Percentiles rank a stretch among this genome's conserved stretches.
phyloP scores from a whole-genome alignment of 169 alveolate species.

The Besnoitia besnoiti region DNA sequence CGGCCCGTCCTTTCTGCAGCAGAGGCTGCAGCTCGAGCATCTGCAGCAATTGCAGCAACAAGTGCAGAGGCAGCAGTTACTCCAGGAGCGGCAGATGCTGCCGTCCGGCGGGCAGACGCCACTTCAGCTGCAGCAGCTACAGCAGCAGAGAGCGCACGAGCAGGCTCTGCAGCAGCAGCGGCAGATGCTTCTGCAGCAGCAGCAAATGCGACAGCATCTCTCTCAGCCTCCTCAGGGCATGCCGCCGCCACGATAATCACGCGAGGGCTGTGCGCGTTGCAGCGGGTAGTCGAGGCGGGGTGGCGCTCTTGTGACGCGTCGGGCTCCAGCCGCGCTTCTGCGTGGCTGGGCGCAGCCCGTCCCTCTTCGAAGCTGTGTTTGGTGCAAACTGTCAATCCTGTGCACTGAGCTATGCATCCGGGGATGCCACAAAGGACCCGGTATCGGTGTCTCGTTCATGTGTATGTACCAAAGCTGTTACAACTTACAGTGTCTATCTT shows the following conservation, averaged over 20 bases:
- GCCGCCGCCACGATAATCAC: neutral
- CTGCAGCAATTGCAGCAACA: neutral
- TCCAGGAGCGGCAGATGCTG: neutral
- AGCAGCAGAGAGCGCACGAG: neutral
- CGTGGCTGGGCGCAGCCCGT: neutral
- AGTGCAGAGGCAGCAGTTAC: neutral
- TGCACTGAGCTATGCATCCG: too few relatives aligned
- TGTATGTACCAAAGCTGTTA: too few relatives aligned
- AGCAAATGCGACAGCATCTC: neutral
- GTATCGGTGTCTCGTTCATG: too few relatives aligned
- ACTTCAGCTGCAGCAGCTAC: neutral
- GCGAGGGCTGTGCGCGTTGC: neutral
- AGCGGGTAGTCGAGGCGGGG: neutral
- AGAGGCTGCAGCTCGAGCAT: neutral
- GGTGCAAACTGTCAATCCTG: too few relatives aligned
- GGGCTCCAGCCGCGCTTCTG: neutral
- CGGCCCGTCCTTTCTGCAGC: neutral
- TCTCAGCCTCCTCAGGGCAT: neutral
- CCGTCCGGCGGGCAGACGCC: neutral
- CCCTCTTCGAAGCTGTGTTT: too few relatives aligned
- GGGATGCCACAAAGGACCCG: too few relatives aligned
- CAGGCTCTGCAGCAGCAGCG: neutral
- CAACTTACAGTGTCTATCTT: too few relatives aligned
- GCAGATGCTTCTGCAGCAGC: neutral
- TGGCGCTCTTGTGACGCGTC: neutral